A percentile compares a stretch with the other conserved stretches of the same genome.
Evolutionary conservation across 1,284 basidiomycete species (phyloP).

Genomic region (Pulveroboletus sp.): DNA sequence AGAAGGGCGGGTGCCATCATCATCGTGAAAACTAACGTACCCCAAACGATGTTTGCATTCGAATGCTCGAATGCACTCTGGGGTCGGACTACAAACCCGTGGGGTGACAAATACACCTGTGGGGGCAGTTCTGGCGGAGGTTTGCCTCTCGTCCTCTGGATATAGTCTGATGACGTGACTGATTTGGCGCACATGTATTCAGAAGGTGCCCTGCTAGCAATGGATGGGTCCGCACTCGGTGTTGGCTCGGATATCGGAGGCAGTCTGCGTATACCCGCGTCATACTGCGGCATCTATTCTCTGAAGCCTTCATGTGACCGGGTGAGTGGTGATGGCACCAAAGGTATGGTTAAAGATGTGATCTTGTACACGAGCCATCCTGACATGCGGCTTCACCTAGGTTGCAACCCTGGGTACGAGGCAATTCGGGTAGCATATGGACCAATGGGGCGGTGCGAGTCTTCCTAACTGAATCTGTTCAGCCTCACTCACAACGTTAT

Average conservation of each 20-base stretch:
- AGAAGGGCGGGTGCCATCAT: slow-evolving; percentile 53
- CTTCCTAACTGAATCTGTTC: neutral
- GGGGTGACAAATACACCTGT: slow-evolving; percentile 60
- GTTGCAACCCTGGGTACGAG: slow-evolving; percentile 63
- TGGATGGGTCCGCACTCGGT: slow-evolving; percentile 77
- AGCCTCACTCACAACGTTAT: slow-evolving; percentile 8
- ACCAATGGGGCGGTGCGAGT: slow-evolving; percentile 69
- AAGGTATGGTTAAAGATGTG: slow-evolving; percentile 38
- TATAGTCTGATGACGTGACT: neutral
- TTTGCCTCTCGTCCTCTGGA: slow-evolving; percentile 10
- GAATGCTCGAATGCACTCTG: slow-evolving; percentile 87
- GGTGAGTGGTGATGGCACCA: slow-evolving; percentile 50
- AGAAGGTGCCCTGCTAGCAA: slow-evolving; percentile 73
- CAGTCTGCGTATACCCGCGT: slow-evolving; percentile 76
- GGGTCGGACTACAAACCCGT: slow-evolving; percentile 75
- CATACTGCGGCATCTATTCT: slow-evolving; percentile 80
- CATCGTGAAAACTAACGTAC: slow-evolving; percentile 77
- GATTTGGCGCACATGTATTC: neutral
- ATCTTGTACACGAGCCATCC: neutral
- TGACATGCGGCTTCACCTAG: slow-evolving; percentile 33
- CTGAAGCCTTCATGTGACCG: slow-evolving; percentile 70
- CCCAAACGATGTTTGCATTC: slow-evolving; percentile 83
- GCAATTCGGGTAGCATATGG: slow-evolving; percentile 62
- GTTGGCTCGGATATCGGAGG: slow-evolving; percentile 82
- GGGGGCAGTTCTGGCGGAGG: slow-evolving; percentile 80